Conservation (phyloP, 208 protist genomes). For the Leishmania tropica region DNA sequence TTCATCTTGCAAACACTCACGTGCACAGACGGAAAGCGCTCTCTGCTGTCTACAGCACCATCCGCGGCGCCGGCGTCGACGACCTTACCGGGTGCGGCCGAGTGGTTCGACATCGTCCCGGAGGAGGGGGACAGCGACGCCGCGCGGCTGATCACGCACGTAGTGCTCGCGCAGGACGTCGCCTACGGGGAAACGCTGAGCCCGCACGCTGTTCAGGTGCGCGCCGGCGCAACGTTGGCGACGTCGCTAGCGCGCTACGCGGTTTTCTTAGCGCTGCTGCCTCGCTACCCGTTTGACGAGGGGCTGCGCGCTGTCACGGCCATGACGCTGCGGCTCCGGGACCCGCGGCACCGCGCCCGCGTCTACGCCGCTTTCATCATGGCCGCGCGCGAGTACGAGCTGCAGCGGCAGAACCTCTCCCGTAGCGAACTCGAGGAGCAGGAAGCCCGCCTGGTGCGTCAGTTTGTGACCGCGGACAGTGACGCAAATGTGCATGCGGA, state of each 20-base stretch:
- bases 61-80: neutral
- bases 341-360: slow-evolving; percentile 49
- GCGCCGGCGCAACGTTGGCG: slow-evolving; percentile 44
- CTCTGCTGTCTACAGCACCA: neutral
- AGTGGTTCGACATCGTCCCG: slow-evolving; percentile 54
- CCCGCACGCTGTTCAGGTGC: slow-evolving; percentile 54
- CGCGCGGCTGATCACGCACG: slow-evolving; percentile 61
- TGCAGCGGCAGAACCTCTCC: slow-evolving; percentile 39
- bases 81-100: neutral
- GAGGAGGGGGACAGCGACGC: slow-evolving; percentile 44
- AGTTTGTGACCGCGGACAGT: slow-evolving; percentile 57
- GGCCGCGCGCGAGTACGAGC: slow-evolving; percentile 50
- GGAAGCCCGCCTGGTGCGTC: slow-evolving; percentile 62
- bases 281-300: slow-evolving; percentile 47
- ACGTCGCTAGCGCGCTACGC: slow-evolving; percentile 51
- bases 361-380: slow-evolving; percentile 76
- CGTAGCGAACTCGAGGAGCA: slow-evolving; percentile 60
- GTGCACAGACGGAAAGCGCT: slow-evolving; percentile 17
- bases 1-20: slow-evolving; percentile 73
- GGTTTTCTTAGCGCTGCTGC: slow-evolving; percentile 53
- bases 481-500: slow-evolving; percentile 39
- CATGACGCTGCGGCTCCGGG: slow-evolving; percentile 58
- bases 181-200: slow-evolving; percentile 68
- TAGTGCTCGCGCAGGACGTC: slow-evolving; percentile 58
- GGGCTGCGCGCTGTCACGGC: slow-evolving; percentile 51